phyloP scores from a whole-genome alignment of 768 basidiomycete species.

The Polyporus arcularius region DNA sequence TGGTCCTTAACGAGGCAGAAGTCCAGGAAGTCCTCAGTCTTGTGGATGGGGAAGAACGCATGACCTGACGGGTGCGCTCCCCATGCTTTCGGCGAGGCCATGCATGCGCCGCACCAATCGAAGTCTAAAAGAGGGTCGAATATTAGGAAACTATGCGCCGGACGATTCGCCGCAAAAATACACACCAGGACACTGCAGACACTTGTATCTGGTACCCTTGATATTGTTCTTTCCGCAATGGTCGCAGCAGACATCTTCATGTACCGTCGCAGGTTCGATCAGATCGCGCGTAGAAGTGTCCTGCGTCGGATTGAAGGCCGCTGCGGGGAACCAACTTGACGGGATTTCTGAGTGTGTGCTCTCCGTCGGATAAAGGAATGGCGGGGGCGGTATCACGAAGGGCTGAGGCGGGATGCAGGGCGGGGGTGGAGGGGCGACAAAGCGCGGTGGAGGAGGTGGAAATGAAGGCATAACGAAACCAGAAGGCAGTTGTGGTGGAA shows the following conservation, averaged over 20 bases:
- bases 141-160: not conserved
- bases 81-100: slow-evolving; percentile 12
- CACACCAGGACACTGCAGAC: slow-evolving; percentile 23
- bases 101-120: slow-evolving; percentile 23
- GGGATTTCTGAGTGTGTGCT: not conserved
- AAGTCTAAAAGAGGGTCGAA: slow-evolving; percentile 10
- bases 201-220: slow-evolving; percentile 22
- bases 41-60: slow-evolving; percentile 21
- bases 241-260: slow-evolving; percentile 21
- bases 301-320: not conserved
- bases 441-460: not conserved
- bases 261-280: not conserved
- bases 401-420: slow-evolving; percentile 5
- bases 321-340: not conserved
- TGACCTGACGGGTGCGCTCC: slow-evolving; percentile 14
- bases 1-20: slow-evolving; percentile 11
- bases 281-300: not conserved
- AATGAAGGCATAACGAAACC: not conserved
- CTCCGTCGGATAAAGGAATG: not conserved
- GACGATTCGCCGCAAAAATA: not conserved
- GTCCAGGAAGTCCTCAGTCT: slow-evolving; percentile 2
- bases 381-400: not conserved
- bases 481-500: not conserved
- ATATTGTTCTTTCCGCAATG: slow-evolving; percentile 18
- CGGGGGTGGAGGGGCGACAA: slow-evolving; percentile 6